These are phyloP conservation scores for Leccinellum luteum DNA, from an alignment of 768 basidiomycete species.

Conservation along the genomic window DNA sequence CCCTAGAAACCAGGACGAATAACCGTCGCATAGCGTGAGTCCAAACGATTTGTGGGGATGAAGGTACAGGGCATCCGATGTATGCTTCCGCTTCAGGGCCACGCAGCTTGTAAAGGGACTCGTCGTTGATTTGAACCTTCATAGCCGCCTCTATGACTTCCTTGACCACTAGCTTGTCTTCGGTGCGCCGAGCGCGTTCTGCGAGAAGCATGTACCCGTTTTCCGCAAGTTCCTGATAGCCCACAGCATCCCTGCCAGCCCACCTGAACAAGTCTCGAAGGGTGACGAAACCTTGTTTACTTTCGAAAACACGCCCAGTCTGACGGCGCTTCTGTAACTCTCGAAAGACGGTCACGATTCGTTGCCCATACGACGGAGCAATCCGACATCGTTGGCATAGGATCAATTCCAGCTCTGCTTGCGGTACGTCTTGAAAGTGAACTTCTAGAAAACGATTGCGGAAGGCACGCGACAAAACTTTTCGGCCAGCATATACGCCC, in stretches of 20 bases:
- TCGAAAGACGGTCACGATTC: slow-evolving; percentile 87
- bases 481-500: slow-evolving; percentile 92
- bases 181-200: slow-evolving; percentile 78
- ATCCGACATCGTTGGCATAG: slow-evolving; percentile 90
- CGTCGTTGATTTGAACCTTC: slow-evolving; percentile 80
- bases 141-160: slow-evolving; percentile 89
- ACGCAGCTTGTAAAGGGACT: slow-evolving; percentile 60
- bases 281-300: slow-evolving; percentile 95
- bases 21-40: slow-evolving; percentile 90
- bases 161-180: slow-evolving; percentile 88
- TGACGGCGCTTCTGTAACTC: slow-evolving; percentile 93
- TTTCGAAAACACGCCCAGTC: slow-evolving; percentile 90
- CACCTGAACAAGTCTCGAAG: slow-evolving; percentile 96
- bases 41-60: slow-evolving; percentile 69
- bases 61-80: slow-evolving; percentile 54
- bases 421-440: slow-evolving; percentile 95
- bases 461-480: slow-evolving; percentile 92
- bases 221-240: slow-evolving; percentile 90
- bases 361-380: slow-evolving; percentile 88
- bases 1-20: slow-evolving; percentile 80
- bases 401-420: slow-evolving; percentile 89
- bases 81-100: slow-evolving; percentile 43
- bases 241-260: slow-evolving; percentile 87
- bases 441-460: slow-evolving; percentile 97
- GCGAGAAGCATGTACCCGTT: slow-evolving; percentile 98